phyloP scores from a whole-genome alignment of 2,329 filamentous ascomycete genomes.

The Penicillium sp. region DNA sequence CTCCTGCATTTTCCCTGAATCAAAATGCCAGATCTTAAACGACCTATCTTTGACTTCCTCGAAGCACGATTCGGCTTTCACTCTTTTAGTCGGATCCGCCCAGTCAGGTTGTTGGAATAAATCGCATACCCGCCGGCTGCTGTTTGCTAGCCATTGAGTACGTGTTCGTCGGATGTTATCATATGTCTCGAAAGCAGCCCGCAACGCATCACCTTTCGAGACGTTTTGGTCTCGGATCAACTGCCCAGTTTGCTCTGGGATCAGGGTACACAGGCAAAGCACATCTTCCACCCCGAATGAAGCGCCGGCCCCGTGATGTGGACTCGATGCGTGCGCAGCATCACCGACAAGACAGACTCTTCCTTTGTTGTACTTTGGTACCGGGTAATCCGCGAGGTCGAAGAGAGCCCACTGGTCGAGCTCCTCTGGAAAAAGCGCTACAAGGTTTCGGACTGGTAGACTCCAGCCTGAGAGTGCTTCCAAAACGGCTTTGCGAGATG shows the following conservation, averaged over 20 bases:
- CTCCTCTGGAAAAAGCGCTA: not conserved
- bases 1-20: not conserved
- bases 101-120: slow-evolving; percentile 8
- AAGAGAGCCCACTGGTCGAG: slow-evolving; percentile 20
- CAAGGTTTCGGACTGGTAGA: not conserved
- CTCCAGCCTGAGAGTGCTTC: not conserved
- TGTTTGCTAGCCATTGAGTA: slow-evolving; percentile 5
- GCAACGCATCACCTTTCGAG: not conserved
- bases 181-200: not conserved
- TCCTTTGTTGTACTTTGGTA: slow-evolving; percentile 45
- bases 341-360: slow-evolving; percentile 39
- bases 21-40: slow-evolving; percentile 10
- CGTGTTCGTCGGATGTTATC: not conserved
- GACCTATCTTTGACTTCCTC: slow-evolving; percentile 5
- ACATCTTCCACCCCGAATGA: slow-evolving; percentile 25
- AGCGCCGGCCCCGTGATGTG: slow-evolving; percentile 14
- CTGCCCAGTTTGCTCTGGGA: not conserved
- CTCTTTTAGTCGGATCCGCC: not conserved
- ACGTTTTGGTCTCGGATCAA: not conserved
- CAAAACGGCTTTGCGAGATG: not conserved
- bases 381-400: slow-evolving; percentile 8
- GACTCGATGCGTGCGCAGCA: slow-evolving; percentile 13
- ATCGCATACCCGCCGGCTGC: slow-evolving; percentile 6
- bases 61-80: slow-evolving; percentile 1
- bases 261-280: slow-evolving; percentile 1